phyloP scores from a whole-genome alignment of 1,139 yeast species.

The Saccharomyces hybrid region DNA sequence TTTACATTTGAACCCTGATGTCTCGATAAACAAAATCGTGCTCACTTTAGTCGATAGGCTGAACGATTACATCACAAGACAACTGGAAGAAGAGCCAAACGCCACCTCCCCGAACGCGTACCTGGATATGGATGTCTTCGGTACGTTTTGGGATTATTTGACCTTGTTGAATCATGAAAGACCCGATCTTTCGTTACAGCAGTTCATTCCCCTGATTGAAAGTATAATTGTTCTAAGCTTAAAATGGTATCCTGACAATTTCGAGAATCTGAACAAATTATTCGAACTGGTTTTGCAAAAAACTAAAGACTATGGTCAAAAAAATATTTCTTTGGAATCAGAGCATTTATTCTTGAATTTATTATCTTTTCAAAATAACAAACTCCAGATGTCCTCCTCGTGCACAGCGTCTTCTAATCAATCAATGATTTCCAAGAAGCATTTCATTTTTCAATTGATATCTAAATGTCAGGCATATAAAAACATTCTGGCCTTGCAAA shows the following conservation, averaged over 20 bases:
- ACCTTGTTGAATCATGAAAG: conserved; percentile 45
- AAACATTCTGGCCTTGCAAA: conserved; percentile 16
- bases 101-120: conserved; percentile 3
- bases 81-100: conserved; percentile 22
- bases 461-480: conserved; percentile 20
- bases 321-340: conserved; percentile 10
- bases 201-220: conserved; percentile 56
- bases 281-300: conserved; percentile 52
- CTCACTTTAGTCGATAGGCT: conserved; percentile 67
- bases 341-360: conserved; percentile 17
- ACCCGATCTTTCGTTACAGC: conserved; percentile 58
- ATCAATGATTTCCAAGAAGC: conserved; percentile 4
- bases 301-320: conserved; percentile 31
- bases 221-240: conserved; percentile 60
- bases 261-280: conserved; percentile 53
- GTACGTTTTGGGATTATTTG: conserved; percentile 59
- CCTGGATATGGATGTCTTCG: conserved; percentile 37
- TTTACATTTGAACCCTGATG: conserved; percentile 59
- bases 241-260: conserved; percentile 57
- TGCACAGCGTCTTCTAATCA: not conserved
- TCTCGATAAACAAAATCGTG: conserved; percentile 59
- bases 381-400: not conserved
- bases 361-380: conserved; percentile 13
- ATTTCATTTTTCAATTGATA: conserved; percentile 10
- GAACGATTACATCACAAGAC: conserved; percentile 46